phyloP scores from a whole-genome alignment of 2,329 filamentous ascomycete genomes.

The Fusarium sp. region DNA sequence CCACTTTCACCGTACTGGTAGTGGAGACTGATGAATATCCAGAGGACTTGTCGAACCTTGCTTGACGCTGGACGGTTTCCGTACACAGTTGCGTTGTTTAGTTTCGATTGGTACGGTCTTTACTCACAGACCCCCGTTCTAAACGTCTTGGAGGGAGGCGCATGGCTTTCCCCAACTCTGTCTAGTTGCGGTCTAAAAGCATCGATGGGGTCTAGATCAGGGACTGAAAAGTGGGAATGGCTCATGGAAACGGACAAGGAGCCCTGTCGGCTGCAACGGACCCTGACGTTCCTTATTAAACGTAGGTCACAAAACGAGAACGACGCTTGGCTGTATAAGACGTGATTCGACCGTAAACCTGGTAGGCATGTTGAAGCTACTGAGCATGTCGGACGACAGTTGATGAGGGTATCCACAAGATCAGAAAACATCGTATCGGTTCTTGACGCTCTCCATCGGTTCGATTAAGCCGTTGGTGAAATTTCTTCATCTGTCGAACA shows the following conservation, averaged over 20 bases:
- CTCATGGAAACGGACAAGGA: constrained; percentile 24
- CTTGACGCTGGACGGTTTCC: background rate
- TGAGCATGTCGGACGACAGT: constrained; percentile 19
- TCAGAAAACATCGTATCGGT: constrained; percentile 20
- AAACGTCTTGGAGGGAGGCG: constrained; percentile 23
- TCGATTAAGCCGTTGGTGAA: constrained; percentile 14
- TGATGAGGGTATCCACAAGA: constrained; percentile 33
- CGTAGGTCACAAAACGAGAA: constrained; percentile 8
- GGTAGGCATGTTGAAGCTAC: constrained; percentile 4
- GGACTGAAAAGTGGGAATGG: constrained; percentile 28
- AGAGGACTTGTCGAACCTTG: background rate
- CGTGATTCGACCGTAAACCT: constrained; percentile 7
- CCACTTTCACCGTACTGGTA: constrained; percentile 1
- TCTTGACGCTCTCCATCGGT: constrained; percentile 29
- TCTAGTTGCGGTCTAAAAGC: constrained; percentile 17
- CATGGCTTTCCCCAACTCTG: constrained; percentile 14
- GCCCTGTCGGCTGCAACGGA: constrained; percentile 28
- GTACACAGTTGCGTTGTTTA: background rate
- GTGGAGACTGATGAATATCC: background rate
- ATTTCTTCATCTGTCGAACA: constrained; percentile 15
- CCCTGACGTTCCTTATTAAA: constrained; percentile 31
- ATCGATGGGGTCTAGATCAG: constrained; percentile 33
- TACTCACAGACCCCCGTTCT: constrained; percentile 19
- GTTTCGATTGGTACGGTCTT: constrained; percentile 38
- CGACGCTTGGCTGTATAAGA: constrained; percentile 30